Evolutionary conservation across 2,329 filamentous ascomycete genomes (phyloP), one percentile per base, ranked within the genome.

Genomic region (Coniochaeta prunicola): DNA sequence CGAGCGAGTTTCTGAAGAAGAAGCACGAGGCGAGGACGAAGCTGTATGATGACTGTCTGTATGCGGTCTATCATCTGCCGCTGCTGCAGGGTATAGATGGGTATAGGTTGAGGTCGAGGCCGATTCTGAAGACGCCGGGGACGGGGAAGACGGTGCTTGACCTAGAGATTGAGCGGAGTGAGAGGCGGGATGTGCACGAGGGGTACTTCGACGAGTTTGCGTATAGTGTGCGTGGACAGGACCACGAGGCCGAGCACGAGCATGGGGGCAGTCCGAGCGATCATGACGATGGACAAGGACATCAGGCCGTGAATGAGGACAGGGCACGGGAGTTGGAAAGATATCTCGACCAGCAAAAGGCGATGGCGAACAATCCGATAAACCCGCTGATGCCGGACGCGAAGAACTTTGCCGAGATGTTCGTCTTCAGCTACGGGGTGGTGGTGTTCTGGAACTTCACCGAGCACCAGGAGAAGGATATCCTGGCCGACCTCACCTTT

Each of bases 391-490:
- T 83, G 0, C 83, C 89, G 6, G 85, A 91, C 68, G 84, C 87
- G 36, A 87, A 93, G 68, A 82, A 87, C 59, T 91, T 96, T 69
- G 93, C 91, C 45, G 94, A 99, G 74, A 91, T 97, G 85, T 97
- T 96, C 70, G 88, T 99, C 66, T 97, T 96, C 73, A 93, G 90
- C 17, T 99, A 99, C 69, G 94, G 94, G 21, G 93, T 99, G 0
- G 93, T 94, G 0, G 94, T 99, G 5, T 96, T 99, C 71, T 99
- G 94, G 94, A 99, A 99, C 72, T 97, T 99, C 67, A 93, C 91
- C 12, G 92, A 96, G 72, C 84, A 88, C 64, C 94, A 99, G 71
- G 94, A 99, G 72, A 97, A 96, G 73, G 92, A 97, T 67, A 91
- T 97, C 53, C 82, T 99, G 24, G 94, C 94, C 40, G 94, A 99